Evolutionary conservation across 768 basidiomycete species (phyloP), one percentile per base, ranked within the genome.

Genomic region (Inosperma sp.): DNA sequence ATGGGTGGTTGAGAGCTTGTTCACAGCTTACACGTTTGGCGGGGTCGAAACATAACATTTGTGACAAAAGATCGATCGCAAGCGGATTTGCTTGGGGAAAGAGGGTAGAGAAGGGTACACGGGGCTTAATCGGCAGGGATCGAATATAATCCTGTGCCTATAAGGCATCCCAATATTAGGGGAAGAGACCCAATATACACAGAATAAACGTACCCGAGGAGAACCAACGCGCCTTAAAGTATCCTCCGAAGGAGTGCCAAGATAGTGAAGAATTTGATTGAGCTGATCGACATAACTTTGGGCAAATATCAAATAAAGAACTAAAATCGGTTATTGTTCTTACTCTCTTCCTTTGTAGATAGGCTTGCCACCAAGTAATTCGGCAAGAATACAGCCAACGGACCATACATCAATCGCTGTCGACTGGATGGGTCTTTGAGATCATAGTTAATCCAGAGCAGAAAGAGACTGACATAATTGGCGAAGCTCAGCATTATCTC

Each of bases 401-500:
- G 89, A 92, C 94, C 94, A 97, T 13, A 96, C 88, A 59, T 97
- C 94, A 63, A 97, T 94, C 48, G 86, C 83, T 30, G 89, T 90
- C 23, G 87, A 87, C 88, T 90, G 52, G 58, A 36, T 35, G 25
- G 37, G 5, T 23, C 34, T 44, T 65, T 29, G 14, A 35, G 43
- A 22, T 12, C 8, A 34, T 5, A 49, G 13, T 7, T 49, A 25
- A 12, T 29, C 17, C 13, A 51, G 22, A 42, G n/a, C 35, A 22
- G 30, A 51, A 21, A 44, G 34, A 19, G 10, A 73, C 88, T 66
- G 58, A 93, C 93, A 62, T 93, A 93, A 72, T 93, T 93, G 17
- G 90, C 90, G 59, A 93, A 95, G 72, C 91, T 93, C 60, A 98
- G 66, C 96, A 98, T 99, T 70, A 98, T 99, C 72, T 99, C 96